Base-by-base conservation (phyloP, 1,139 yeast genomes). In the Wickerhamiella infanticola region DNA sequence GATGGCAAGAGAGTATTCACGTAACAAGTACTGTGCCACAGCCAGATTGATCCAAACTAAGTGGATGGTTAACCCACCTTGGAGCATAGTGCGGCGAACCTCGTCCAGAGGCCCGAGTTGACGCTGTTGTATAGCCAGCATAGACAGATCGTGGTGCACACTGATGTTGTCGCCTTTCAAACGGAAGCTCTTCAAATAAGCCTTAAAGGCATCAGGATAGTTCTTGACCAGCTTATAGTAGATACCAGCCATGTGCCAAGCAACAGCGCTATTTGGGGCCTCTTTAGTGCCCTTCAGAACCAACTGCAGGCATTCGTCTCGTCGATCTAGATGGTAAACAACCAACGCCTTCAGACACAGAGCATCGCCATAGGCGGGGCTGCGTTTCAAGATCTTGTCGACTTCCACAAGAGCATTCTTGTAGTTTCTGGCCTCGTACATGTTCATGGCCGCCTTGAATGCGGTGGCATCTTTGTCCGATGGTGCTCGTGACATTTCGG, bases 31-130 rank as follows among this genome's bases (percentile, higher is more conserved):
- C 58, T 82, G 85, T 0, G 96, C 95, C 38, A 84, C 71, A 0
- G 95, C 96, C 47, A 83, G 69, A 0, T 82, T 81, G 2, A 95
- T 82, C 96, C 97, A 93, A 58, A 85, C 81, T 53, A 93, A 90
- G 53, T 96, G 74, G 59, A 76, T 81, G 0, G 94, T 95, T 9
- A 95, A 81, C 55, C 77, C 82, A 39, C 74, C 73, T 55, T 81
- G 84, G 62, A 93, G 70, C 58, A 78, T 77, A 42, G 72, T 71
- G 51, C 75, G 77, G 57, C 97, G 74, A 3, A 90, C 73, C 18
- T 66, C 72, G 5, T 73, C 70, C 53, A 83, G 71, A 36, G 72
- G 72, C 54, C 73, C 75, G 60, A 69, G 85, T 58, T 84, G 90
- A 51, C 95, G 76, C 50, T 72, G 69, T 56, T 90, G 97, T 35